Evolutionary conservation across 495 filamentous ascomycete species (phyloP).

Genomic region (Podospora anserina): DNA sequence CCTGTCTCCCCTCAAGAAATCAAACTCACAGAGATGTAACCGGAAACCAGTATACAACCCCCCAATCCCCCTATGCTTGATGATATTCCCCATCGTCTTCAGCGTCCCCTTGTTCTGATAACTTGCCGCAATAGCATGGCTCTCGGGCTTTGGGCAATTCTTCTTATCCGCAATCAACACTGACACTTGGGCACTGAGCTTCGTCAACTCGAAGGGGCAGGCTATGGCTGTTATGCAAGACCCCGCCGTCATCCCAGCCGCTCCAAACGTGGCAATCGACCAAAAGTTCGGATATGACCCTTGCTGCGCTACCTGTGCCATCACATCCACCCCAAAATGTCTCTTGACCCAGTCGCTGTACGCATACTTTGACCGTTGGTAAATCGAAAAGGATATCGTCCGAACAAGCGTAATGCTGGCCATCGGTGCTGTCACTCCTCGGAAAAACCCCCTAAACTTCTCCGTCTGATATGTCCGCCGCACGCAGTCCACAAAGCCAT

Average conservation of each 20-base stretch:
- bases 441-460: slow-evolving; percentile 71
- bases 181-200: slow-evolving; percentile 84
- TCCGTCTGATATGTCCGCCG: slow-evolving; percentile 69
- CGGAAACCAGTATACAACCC: slow-evolving; percentile 87
- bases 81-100: slow-evolving; percentile 72
- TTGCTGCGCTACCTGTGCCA: slow-evolving; percentile 64
- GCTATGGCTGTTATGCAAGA: slow-evolving; percentile 78
- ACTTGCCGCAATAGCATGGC: slow-evolving; percentile 61
- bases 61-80: slow-evolving; percentile 69
- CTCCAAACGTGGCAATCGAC: slow-evolving; percentile 70
- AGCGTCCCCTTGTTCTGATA: slow-evolving; percentile 78
- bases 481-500: slow-evolving; percentile 65
- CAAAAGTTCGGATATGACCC: slow-evolving; percentile 67
- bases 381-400: slow-evolving; percentile 90
- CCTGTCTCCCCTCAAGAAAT: neutral
- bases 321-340: slow-evolving; percentile 65
- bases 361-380: slow-evolving; percentile 76
- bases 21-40: slow-evolving; percentile 68
- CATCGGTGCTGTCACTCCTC: slow-evolving; percentile 75
- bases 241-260: slow-evolving; percentile 75
- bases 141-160: slow-evolving; percentile 46
- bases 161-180: slow-evolving; percentile 75
- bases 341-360: slow-evolving; percentile 64
- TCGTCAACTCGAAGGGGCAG: slow-evolving; percentile 92
- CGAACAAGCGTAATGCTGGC: slow-evolving; percentile 84